These are phyloP conservation scores for Debaryomyces hansenii DNA, from an alignment of 805 yeast species.

Conservation along the genomic window DNA sequence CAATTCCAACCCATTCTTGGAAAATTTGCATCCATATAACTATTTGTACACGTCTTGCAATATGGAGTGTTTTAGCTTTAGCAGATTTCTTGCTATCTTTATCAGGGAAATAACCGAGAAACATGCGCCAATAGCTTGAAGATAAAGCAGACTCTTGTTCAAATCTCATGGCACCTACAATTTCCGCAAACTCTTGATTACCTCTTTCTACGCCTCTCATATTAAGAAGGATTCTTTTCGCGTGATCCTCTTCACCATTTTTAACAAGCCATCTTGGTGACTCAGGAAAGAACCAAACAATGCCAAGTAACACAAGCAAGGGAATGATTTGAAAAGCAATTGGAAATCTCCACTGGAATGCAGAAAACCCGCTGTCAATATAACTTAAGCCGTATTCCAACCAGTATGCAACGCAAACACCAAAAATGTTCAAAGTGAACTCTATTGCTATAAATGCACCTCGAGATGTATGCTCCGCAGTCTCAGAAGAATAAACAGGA, in stretches of 20 bases:
- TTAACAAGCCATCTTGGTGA: slow-evolving; percentile 47
- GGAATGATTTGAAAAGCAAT: slow-evolving; percentile 45
- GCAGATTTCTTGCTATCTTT: slow-evolving; percentile 45
- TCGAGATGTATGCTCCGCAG: slow-evolving; percentile 56
- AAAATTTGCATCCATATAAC: slow-evolving; percentile 17
- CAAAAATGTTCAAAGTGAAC: slow-evolving; percentile 59
- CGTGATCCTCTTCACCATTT: slow-evolving; percentile 30
- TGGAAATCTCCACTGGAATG: slow-evolving; percentile 40
- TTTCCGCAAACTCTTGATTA: slow-evolving; percentile 14
- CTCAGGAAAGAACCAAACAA: slow-evolving; percentile 46
- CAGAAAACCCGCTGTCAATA: slow-evolving; percentile 31
- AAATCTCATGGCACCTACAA: slow-evolving; percentile 19
- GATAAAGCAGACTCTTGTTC: slow-evolving; percentile 22
- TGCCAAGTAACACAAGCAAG: slow-evolving; percentile 44
- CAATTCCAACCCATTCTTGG: slow-evolving; percentile 26
- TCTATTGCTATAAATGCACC: slow-evolving; percentile 64
- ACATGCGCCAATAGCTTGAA: slow-evolving; percentile 19
- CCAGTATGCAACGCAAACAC: slow-evolving; percentile 70
- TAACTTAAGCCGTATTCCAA: slow-evolving; percentile 66
- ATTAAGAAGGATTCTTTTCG: slow-evolving; percentile 29
- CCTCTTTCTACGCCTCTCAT: slow-evolving; percentile 8
- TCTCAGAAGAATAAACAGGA: slow-evolving; percentile 77
- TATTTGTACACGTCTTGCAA: slow-evolving; percentile 24
- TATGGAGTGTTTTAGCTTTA: slow-evolving; percentile 6
- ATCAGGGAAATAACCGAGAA: slow-evolving; percentile 44